Base-by-base conservation (phyloP, 345 rosid genomes). In the Bretschneidera sinensis region DNA sequence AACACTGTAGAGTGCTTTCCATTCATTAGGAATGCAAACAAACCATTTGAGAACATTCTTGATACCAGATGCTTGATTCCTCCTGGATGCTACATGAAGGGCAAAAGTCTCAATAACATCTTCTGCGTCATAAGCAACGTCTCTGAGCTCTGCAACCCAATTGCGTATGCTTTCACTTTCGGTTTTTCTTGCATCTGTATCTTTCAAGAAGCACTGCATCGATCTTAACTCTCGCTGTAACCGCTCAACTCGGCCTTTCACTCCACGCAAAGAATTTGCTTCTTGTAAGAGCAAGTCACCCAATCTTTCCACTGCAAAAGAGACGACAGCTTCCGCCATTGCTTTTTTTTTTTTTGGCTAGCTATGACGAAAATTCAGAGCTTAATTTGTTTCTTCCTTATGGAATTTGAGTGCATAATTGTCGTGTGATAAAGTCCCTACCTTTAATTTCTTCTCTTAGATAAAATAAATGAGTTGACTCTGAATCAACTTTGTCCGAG, bases 171-270 rank as follows among this genome's bases (percentile, higher is more conserved):
- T 63, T 59, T 75, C 68, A 17, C 72, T 71, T 24, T 25, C 62
- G n/a, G 60, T 57, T 52, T 68, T 70, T 50, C 56, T 66, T 48
- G 65, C 68, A 50, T 69, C 75, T 7, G 75, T 72, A 48, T 78
- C 79, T 63, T 60, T 69, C 59, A 66, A 51, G 55, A 78, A 75
- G 60, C 71, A 72, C 6, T 53, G 72, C 66, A 78, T 33, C 31
- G 71, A 58, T 62, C 43, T 59, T 17, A 75, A 58, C 22, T 78
- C 77, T 18, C 60, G 65, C 59, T 66, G 72, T 11, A 77, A 62
- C 68, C 65, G 63, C 57, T 63, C 28, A 48, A 64, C 54, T 25
- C 71, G 60, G 25, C 48, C 70, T 53, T 57, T 31, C 21, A 76
- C 48, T 34, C 64, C 71, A 1, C 35, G 31, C 49, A 63, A 51